Conservation (phyloP, 208 protist genomes). For the Trypanosomatidae sp. region DNA sequence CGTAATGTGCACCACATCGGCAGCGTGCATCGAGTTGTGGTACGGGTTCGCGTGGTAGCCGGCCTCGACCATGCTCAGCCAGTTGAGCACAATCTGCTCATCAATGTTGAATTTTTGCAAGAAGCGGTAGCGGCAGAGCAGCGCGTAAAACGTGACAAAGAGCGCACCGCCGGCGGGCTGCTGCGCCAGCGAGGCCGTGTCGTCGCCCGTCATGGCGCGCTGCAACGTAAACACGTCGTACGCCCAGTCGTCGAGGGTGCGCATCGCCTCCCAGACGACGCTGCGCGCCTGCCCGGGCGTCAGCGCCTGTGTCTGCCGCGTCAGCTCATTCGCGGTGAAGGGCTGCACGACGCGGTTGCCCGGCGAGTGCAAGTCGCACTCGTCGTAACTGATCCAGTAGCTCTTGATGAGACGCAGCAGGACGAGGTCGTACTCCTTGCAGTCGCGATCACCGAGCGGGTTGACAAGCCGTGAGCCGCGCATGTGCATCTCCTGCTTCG, state of each 20-base stretch:
- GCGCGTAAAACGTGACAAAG: constrained; percentile 78
- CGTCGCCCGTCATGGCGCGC: constrained; percentile 55
- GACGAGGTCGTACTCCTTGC: constrained; percentile 60
- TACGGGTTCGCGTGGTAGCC: constrained; percentile 89
- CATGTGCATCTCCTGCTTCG: constrained; percentile 12
- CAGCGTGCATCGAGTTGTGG: constrained; percentile 90
- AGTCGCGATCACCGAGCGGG: constrained; percentile 43
- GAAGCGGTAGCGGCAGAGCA: constrained; percentile 76
- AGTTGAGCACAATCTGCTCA: constrained; percentile 81
- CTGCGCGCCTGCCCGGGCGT: constrained; percentile 13
- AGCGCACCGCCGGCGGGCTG: constrained; percentile 66
- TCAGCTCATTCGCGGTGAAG: constrained; percentile 36
- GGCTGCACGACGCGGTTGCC: constrained; percentile 57
- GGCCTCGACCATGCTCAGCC: constrained; percentile 78
- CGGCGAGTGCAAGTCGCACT: constrained; percentile 19
- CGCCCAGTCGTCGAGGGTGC: constrained; percentile 73
- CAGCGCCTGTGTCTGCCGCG: constrained; percentile 15
- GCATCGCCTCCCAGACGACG: constrained; percentile 45
- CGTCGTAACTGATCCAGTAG: constrained; percentile 30
- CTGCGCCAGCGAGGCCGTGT: constrained; percentile 35
- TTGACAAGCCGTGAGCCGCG: constrained; percentile 24
- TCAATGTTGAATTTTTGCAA: constrained; percentile 87
- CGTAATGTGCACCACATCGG: constrained; percentile 83
- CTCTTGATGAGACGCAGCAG: constrained; percentile 83
- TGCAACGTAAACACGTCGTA: constrained; percentile 83